Conservation (phyloP, 2,329 filamentous ascomycete species). For the Saccharata proteae region DNA sequence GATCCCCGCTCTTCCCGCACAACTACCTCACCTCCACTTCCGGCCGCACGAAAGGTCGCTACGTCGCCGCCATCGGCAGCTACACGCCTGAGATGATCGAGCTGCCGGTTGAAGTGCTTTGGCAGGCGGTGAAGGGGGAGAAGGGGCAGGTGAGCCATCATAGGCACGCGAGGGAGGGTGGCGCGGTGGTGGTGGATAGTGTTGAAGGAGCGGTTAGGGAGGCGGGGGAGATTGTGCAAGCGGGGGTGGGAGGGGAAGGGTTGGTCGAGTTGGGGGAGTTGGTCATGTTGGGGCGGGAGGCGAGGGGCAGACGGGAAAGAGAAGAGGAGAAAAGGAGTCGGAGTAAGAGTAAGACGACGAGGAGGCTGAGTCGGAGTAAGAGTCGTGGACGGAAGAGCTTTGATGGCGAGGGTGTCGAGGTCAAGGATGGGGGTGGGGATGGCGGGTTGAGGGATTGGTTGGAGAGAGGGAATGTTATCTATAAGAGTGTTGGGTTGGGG, state of each 20-base stretch:
- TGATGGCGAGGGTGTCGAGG: constrained; percentile 14
- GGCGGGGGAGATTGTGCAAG: constrained; percentile 76
- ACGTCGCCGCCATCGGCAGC: constrained; percentile 62
- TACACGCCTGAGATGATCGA: constrained; percentile 69
- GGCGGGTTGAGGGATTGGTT: constrained; percentile 45
- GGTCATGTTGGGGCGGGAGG: constrained; percentile 48
- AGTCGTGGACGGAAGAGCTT: constrained; percentile 25
- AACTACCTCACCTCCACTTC: constrained; percentile 60
- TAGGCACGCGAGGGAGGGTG: constrained; percentile 47
- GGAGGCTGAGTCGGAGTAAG: no score
- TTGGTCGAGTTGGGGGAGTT: constrained; percentile 83
- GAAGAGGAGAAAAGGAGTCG: constrained; percentile 2
- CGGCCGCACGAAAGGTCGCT: constrained; percentile 55
- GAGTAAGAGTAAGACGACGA: constrained; percentile 18
- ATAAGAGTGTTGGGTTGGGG: constrained; percentile 57
- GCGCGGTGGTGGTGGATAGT: constrained; percentile 52
- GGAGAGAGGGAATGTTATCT: constrained; percentile 52
- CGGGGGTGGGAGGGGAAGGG: constrained; percentile 58
- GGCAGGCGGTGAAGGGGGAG: constrained; percentile 46
- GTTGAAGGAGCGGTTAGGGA: constrained; percentile 69
- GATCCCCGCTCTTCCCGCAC: constrained; percentile 61
- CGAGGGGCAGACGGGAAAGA: constrained; percentile 24
- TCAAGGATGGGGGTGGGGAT: constrained; percentile 14
- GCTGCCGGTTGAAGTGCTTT: constrained; percentile 63
- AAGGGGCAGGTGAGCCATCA: constrained; percentile 52